Evolutionary conservation across 371 early-diverging fungal species (phyloP), one percentile per base, ranked within the genome.

Genomic region (Mortierella sp.): DNA sequence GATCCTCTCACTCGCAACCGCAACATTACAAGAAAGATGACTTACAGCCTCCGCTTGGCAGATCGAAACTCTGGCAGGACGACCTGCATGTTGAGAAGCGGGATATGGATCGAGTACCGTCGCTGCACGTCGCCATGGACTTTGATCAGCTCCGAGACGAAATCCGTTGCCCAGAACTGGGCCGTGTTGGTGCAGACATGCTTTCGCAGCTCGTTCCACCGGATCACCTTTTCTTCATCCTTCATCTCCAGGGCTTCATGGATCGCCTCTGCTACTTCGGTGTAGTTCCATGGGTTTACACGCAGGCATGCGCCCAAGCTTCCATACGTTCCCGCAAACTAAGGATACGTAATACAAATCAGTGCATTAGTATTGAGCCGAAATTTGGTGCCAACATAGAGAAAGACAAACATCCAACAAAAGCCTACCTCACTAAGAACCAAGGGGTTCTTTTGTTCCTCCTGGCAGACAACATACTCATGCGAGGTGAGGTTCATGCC

Each of bases 401-500:
- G 0, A 46, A 46, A 64, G 34, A 26, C 14, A 24, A 11, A 13
- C 16, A 50, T 50, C 16, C 50, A 46, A 28, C 11, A 24, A 40
- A 51, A 16, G 9, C 26, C 69, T 81, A 90, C 92, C 86, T 98
- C 96, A 83, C 96, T 96, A 28, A 98, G 87, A 48, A 99, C 93
- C 61, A 99, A 90, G 8, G 97, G 97, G 43, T 96, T 96, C 75
- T 94, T 91, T 67, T 93, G 95, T 34, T 93, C 93, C 54, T 93
- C 91, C 81, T 98, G 98, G 87, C 98, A 98, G 14, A 95, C 96
- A 72, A 99, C 93, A 82, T 95, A 99, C 88, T 99, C 99, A 82
- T 98, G 97, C 5, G 98, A 97, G 3, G 98, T 97, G 14, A 98
- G 90, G 88, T 99, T 99, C 99, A 99, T 98, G 43, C 99, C 99